Evolutionary conservation across 2,329 filamentous ascomycete species (phyloP).

Genomic region (Trichoderma sp.): DNA sequence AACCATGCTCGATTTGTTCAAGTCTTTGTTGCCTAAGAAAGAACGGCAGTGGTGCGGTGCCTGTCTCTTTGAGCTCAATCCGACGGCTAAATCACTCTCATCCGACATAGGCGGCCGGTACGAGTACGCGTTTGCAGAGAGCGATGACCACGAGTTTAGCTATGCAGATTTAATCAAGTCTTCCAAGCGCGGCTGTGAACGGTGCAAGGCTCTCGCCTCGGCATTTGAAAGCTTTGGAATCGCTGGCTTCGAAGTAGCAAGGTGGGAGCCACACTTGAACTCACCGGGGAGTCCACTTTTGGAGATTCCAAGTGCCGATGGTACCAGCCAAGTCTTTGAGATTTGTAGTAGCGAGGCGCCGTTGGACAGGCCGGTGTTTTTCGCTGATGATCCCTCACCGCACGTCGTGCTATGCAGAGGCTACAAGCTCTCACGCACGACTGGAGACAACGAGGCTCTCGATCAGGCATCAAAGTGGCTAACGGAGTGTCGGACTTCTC

Average conservation of each 20-base stretch:
- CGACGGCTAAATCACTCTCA: not conserved
- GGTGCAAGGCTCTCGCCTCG: constrained; percentile 1
- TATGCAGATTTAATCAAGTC: not conserved
- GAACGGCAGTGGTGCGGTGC: constrained; percentile 6
- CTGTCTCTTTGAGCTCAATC: constrained; percentile 17
- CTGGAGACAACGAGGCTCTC: not conserved
- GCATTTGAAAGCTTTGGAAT: not conserved
- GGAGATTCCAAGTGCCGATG: not conserved
- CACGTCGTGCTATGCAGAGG: not conserved
- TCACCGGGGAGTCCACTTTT: not conserved
- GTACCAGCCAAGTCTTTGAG: not conserved
- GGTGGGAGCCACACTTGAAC: not conserved
- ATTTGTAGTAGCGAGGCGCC: not conserved
- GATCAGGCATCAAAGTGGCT: constrained; percentile 7
- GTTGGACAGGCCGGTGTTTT: not conserved
- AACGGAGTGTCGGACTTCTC: not conserved
- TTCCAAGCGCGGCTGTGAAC: constrained; percentile 1
- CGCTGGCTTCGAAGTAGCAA: not conserved
- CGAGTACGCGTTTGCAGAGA: not conserved
- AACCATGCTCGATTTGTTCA: constrained; percentile 7
- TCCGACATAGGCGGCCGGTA: not conserved
- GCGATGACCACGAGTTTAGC: constrained; percentile 5
- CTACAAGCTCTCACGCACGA: not conserved
- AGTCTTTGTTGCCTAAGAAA: not conserved
- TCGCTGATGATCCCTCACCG: not conserved